Base-by-base conservation (phyloP, 1,284 basidiomycete species). In the Ceratobasidium sp. region DNA sequence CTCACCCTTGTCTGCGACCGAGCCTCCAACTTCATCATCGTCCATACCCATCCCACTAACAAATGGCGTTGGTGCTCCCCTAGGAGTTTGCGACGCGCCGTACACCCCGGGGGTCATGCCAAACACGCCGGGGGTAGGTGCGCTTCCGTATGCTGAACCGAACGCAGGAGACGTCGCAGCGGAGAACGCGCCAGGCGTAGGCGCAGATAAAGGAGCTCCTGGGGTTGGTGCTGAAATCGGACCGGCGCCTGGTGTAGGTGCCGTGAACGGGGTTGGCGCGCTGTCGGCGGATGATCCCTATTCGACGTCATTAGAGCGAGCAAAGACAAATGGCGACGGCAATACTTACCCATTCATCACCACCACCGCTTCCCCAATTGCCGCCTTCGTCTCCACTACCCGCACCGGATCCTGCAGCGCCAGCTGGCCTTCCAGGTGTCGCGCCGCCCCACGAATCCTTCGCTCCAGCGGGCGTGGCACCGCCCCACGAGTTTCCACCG, bases 391-490 rank as follows among this genome's bases (percentile, higher is more conserved):
- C 77, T 65, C 76, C 76, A 4, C 44, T 44, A 4, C 44, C 48
- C 27, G 47, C 44, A 47, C 76, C 77, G 50, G 77, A 74, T 36
- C 75, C 76, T 50, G 78, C 47, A 22, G 76, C 76, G 54, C 75
- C 54, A 71, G 56, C 69, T 51, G 80, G 73, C 65, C 80, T 75
- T 50, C 81, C 81, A 65, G 83, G 83, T 6, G 83, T 84, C 1
- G 80, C 80, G 33, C 80, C 81, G 17, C 80, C 81, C 81, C 80
- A 83, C 0, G 79, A 75, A 57, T 77, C 63, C 69, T 48, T 89
- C 14, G 88, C 85, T 36, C 86, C 85, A 41, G 85, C 87, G 19
- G 87, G 89, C 27, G 87, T 90, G 6, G 86, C 87, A 33, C 88
- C 89, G 76, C 85, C 65, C 78, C 50, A 76, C 60, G 65, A 36